phyloP scores from a whole-genome alignment of 805 yeast species.

The Debaryomyces prosopidis region DNA sequence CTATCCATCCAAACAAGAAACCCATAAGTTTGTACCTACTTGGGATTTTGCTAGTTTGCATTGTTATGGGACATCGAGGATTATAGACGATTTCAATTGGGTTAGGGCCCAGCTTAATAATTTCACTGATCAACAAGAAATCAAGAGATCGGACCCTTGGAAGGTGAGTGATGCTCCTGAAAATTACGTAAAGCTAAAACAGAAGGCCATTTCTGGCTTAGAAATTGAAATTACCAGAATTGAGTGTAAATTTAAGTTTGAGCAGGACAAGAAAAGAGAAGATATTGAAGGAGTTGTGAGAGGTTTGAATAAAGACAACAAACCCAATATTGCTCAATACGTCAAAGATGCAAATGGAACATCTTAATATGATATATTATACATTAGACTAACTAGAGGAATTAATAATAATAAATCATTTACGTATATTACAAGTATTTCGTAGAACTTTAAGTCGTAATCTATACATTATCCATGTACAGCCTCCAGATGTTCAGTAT shows the following conservation, averaged over 20 bases:
- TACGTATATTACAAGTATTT: neutral
- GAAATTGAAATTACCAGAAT: slow-evolving; percentile 48
- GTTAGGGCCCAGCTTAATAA: slow-evolving; percentile 44
- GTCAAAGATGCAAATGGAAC: slow-evolving; percentile 23
- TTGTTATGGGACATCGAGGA: slow-evolving; percentile 49
- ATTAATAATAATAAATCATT: neutral
- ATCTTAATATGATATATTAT: neutral
- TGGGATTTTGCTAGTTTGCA: slow-evolving; percentile 67
- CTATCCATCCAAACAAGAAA: slow-evolving; percentile 55
- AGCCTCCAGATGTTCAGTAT: slow-evolving; percentile 24
- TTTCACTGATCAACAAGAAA: slow-evolving; percentile 51
- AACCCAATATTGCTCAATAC: slow-evolving; percentile 26
- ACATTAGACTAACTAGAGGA: neutral
- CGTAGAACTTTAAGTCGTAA: too few relatives aligned
- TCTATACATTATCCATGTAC: too few relatives aligned
- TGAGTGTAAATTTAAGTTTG: slow-evolving; percentile 59
- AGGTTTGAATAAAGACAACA: slow-evolving; percentile 44
- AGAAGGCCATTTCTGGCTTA: slow-evolving; percentile 56
- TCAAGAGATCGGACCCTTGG: slow-evolving; percentile 47
- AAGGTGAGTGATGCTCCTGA: slow-evolving; percentile 58
- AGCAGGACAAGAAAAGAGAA: slow-evolving; percentile 45
- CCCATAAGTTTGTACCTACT: slow-evolving; percentile 68
- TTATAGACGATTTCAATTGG: slow-evolving; percentile 47
- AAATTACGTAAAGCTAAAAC: slow-evolving; percentile 39
- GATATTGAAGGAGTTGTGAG: slow-evolving; percentile 55